Conservation (phyloP, 768 basidiomycete species). For the Rhodosporidiobolus odoratus region DNA sequence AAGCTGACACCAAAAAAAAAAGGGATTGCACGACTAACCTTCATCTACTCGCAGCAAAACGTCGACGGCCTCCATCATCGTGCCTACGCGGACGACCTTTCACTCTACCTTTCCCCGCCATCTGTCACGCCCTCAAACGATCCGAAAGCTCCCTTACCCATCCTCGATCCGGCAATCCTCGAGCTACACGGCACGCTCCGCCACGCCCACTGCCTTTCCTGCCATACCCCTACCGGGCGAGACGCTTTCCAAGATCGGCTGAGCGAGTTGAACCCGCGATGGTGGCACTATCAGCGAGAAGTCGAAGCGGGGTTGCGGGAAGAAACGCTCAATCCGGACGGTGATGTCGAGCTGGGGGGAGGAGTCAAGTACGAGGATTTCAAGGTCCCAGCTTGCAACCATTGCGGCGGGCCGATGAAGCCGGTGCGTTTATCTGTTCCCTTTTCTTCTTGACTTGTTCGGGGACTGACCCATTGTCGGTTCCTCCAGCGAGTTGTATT, state of each 20-base stretch:
- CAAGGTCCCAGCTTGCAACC: slow-evolving; percentile 20
- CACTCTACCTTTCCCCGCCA: slow-evolving; percentile 21
- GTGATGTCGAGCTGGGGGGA: slow-evolving; percentile 31
- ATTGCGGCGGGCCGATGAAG: slow-evolving; percentile 32
- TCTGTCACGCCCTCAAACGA: slow-evolving; percentile 6
- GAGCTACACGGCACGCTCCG: slow-evolving; percentile 39
- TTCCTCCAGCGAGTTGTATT: slow-evolving; percentile 17
- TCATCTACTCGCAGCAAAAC: slow-evolving; percentile 48
- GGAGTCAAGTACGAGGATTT: slow-evolving; percentile 35
- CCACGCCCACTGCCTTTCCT: slow-evolving; percentile 36
- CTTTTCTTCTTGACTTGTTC: not conserved
- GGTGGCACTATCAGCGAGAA: slow-evolving; percentile 22
- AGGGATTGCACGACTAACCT: not conserved
- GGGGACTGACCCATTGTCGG: not conserved
- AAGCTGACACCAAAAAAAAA: no score
- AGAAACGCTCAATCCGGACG: slow-evolving; percentile 38
- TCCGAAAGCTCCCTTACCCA: slow-evolving; percentile 1
- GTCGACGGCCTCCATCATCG: slow-evolving; percentile 94
- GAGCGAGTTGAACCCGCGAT: slow-evolving; percentile 24
- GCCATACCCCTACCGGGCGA: slow-evolving; percentile 28
- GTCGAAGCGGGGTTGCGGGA: slow-evolving; percentile 13
- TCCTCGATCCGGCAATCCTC: slow-evolving; percentile 31
- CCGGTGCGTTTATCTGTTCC: slow-evolving; percentile 5
- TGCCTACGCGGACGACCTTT: slow-evolving; percentile 7
- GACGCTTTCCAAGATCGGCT: slow-evolving; percentile 36